Base-by-base conservation (phyloP, 2,329 filamentous ascomycete species). In the Aspergillus spinulosporus region DNA sequence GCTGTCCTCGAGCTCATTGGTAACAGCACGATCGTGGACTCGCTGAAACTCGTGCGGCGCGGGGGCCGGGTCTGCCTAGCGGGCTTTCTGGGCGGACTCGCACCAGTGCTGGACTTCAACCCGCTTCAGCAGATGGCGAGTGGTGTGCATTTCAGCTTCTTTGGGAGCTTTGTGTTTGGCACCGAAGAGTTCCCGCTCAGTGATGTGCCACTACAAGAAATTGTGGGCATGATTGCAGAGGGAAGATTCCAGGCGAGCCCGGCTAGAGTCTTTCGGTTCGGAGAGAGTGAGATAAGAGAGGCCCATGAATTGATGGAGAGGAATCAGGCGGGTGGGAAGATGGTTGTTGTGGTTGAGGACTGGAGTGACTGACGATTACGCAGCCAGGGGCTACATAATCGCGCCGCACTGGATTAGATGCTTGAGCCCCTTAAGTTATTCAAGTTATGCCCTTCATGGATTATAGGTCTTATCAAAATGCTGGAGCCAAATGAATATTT, bases 111-210 rank as follows among this genome's bases (percentile, higher is more conserved):
- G 5, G 72, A 74, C 73, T 62, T 78, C 63, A 78, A 78, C 57
- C 77, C 75, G 2, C 68, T 79, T 59, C 44, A 77, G 5, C 68
- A 79, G 63, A 79, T 79, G 76, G 68, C 70, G 12, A 68, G 69
- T 21, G 76, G 76, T 0, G 74, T 79, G n/a, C 76, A 79, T 56
- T 77, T 79, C 54, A 78, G 72, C 56, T 67, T 79, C 31, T 79
- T 78, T 61, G 69, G 72, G 4, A 54, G 50, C 4, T 58, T 58
- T 39, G 46, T 50, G 7, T 58, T 58, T 34, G 57, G 57, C 2
- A 40, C 28, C 2, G 57, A 60, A 0, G 73, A 69, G 12, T 58
- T 54, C 34, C 71, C 75, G 5, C 48, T 78, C 31, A 71, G 70
- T 0, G 65, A 63, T 15, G 68, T 78, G n/a, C 75, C 74, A 4